Evolutionary conservation across 805 yeast species (phyloP), one percentile per base, ranked within the genome.

Genomic region (Candida sphagnicola): DNA sequence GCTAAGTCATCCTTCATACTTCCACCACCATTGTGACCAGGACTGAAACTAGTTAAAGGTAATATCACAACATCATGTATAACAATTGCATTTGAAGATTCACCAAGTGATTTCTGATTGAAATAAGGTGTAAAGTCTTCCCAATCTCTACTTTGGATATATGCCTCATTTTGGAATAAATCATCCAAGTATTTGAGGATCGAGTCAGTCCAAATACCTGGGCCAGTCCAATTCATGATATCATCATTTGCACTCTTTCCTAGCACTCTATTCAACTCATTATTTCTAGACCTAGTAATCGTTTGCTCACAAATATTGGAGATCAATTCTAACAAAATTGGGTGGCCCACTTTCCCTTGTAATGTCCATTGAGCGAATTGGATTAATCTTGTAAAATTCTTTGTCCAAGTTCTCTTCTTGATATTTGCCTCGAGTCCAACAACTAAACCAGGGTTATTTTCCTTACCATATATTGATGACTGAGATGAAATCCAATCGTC

Each of bases 291-390:
- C 42, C 82, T 74, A 23, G 73, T 59, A 25, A 86, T 62, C 0
- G 98, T 91, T 16, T 77, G 72, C 28, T 85, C 81, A 0, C 95
- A 81, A 46, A 91, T 87, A 32, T 79, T 74, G 2, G 90, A 75
- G 41, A 93, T 82, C 48, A 91, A 62, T 50, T 86, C 93, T 13
- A 93, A 72, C 37, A 91, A 67, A 56, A 86, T 72, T 1, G 99
- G 99, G 55, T 93, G 98, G 1, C 98, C 98, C 14, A 74, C 76
- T 53, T 89, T 91, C 14, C 88, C 77, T 62, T 85, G 91, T 35
- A 91, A 80, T 0, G 96, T 88, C 99, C 99, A 91, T 62, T 91
- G 98, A 57, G 97, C 90, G 53, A 91, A 85, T 64, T 91, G 99
- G 31, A 91, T 78, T 44, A 98, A 72, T 35, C 97, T 74, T 0